phyloP scores from a whole-genome alignment of 345 rosid genomes.

The Firmiana major region DNA sequence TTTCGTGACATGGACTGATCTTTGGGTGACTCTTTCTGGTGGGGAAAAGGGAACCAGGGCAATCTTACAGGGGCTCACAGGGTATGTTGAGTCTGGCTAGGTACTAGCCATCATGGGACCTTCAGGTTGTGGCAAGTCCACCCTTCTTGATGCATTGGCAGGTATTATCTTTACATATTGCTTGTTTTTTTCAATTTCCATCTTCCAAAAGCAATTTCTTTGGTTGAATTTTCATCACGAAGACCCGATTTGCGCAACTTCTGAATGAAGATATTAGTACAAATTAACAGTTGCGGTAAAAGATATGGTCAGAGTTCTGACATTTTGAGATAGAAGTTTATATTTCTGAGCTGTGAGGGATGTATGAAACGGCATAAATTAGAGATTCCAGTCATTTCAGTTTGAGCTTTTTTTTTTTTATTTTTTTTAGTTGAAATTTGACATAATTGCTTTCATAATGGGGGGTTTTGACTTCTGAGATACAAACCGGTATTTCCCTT shows the following conservation, averaged over 20 bases:
- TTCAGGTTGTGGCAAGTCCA: conserved; percentile 51
- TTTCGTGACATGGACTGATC: conserved; percentile 44
- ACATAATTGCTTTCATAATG: too few relatives aligned
- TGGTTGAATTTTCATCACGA: background rate
- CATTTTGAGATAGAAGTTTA: background rate
- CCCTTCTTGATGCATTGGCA: conserved; percentile 49
- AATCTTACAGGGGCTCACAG: conserved; percentile 33
- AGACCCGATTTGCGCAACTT: background rate
- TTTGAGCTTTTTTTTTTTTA: background rate
- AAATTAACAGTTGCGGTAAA: background rate
- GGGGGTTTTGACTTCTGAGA: background rate
- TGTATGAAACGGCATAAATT: background rate
- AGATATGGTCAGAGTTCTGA: background rate
- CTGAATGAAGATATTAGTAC: background rate
- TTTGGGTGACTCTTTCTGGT: conserved; percentile 33
- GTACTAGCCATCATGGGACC: conserved; percentile 54
- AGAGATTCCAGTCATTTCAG: background rate
- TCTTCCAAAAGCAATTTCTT: background rate
- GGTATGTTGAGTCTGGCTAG: conserved; percentile 40
- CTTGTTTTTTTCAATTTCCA: background rate
- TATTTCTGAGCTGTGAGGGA: too few relatives aligned
- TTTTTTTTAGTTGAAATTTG: background rate
- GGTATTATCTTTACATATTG: conserved; percentile 18
- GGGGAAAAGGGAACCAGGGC: conserved; percentile 20
- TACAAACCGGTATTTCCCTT: too few relatives aligned